Evolutionary conservation across 1,139 yeast species (phyloP).

Genomic region (Lodderomyces beijingensis): DNA sequence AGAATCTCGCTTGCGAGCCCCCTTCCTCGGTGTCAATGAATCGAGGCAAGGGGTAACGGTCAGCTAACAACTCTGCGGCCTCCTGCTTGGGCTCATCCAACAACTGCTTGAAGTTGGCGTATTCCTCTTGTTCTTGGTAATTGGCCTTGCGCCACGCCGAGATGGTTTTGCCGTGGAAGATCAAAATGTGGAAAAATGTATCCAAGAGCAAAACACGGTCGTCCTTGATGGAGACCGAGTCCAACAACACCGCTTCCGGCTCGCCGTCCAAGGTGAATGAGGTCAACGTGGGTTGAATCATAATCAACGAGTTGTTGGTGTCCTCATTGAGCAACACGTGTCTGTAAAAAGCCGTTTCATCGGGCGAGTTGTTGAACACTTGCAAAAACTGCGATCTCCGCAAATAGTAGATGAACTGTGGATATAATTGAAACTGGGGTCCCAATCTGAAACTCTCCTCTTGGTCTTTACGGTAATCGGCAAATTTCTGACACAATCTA

Average conservation of each 20-base stretch:
- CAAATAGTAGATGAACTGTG: conserved; percentile 93
- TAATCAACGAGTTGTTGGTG: conserved; percentile 85
- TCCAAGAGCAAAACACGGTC: conserved; percentile 85
- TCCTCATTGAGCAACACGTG: conserved; percentile 91
- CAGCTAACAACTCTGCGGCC: conserved; percentile 86
- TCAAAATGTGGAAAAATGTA: conserved; percentile 93
- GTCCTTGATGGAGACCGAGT: conserved; percentile 87
- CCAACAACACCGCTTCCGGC: conserved; percentile 91
- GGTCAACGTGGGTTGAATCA: conserved; percentile 95
- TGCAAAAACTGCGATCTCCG: conserved; percentile 96
- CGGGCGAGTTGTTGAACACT: conserved; percentile 96
- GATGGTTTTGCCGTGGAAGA: conserved; percentile 91
- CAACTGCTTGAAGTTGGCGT: conserved; percentile 79
- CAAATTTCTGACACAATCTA: conserved; percentile 48
- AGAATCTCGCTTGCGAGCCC: conserved; percentile 96
- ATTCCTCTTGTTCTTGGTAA: conserved; percentile 87
- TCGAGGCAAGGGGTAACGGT: conserved; percentile 95
- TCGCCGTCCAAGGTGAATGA: conserved; percentile 76
- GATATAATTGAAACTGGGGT: conserved; percentile 56
- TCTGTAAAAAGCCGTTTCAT: conserved; percentile 96
- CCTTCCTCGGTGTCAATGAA: conserved; percentile 94
- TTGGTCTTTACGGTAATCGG: conserved; percentile 47
- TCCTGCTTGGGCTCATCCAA: conserved; percentile 88
- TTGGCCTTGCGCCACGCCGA: conserved; percentile 97
- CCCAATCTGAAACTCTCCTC: conserved; percentile 45